Percentiles rank a stretch among this genome's conserved stretches.
phyloP scores from a whole-genome alignment of 2,329 filamentous ascomycete genomes.

The Cadophora sp. region DNA sequence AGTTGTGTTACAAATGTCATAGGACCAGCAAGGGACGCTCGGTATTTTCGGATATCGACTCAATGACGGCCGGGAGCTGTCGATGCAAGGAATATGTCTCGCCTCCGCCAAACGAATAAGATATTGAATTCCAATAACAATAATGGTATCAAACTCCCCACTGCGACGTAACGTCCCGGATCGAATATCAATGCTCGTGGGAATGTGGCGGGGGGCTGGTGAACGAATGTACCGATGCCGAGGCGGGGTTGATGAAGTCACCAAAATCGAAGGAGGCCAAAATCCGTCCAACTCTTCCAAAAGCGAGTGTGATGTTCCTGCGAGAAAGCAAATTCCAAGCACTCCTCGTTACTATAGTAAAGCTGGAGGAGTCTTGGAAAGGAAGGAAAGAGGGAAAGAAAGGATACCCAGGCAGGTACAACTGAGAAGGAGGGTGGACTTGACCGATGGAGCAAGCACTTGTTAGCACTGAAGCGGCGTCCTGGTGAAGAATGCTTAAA shows the following conservation, averaged over 20 bases:
- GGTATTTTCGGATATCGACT: constrained; percentile 6
- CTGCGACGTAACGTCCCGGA: neutral
- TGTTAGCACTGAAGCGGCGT: constrained; percentile 12
- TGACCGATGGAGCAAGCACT: constrained; percentile 11
- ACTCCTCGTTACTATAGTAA: neutral
- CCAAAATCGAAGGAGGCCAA: neutral
- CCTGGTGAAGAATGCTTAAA: constrained; percentile 2
- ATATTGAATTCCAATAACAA: neutral
- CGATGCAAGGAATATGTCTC: constrained; percentile 2
- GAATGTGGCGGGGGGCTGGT: neutral
- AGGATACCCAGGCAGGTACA: neutral
- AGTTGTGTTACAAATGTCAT: neutral
- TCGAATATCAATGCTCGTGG: constrained; percentile 7
- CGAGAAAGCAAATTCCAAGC: neutral
- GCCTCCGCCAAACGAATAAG: neutral
- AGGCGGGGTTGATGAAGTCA: constrained; percentile 19
- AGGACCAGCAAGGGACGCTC: constrained; percentile 12
- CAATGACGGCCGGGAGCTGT: neutral
- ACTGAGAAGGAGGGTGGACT: constrained; percentile 9
- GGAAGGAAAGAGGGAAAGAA: neutral
- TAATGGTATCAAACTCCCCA: neutral
- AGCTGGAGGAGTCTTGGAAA: neutral
- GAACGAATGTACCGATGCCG: constrained; percentile 10
- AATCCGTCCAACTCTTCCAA: neutral
- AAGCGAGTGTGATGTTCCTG: constrained; percentile 4